A percentile compares a stretch with the other conserved stretches of the same genome.
These are phyloP conservation scores for Fragilaria radians DNA, from an alignment of 108 stramenopile genomes.

Conservation along the genomic window DNA sequence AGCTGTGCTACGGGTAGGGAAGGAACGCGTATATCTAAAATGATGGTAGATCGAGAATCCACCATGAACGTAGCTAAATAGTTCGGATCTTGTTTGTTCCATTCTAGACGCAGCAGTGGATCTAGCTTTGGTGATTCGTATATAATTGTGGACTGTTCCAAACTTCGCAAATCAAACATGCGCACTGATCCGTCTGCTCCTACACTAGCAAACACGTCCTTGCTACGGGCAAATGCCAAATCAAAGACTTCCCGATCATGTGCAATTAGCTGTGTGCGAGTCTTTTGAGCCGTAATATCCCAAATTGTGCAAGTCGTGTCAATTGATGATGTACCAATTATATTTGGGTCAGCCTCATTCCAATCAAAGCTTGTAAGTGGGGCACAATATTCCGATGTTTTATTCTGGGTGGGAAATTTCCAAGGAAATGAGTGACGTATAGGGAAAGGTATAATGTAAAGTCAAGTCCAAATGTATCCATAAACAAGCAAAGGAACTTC, in stretches of 20 bases:
- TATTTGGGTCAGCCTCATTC: constrained; percentile 87
- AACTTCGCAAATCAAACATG: constrained; percentile 91
- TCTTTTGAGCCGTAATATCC: constrained; percentile 83
- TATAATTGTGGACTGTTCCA: constrained; percentile 97
- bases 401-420: constrained; percentile 46
- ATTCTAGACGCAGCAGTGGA: constrained; percentile 90
- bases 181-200: constrained; percentile 97
- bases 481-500: too few relatives aligned
- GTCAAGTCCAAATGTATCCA: too few relatives aligned
- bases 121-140: constrained; percentile 91
- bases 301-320: constrained; percentile 99
- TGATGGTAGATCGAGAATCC: constrained; percentile 78
- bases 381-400: constrained; percentile 95
- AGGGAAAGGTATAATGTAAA: too few relatives aligned
- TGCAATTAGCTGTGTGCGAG: constrained; percentile 96
- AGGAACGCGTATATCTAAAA: constrained; percentile 93
- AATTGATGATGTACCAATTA: constrained; percentile 87
- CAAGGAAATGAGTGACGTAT: background rate
- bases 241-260: constrained; percentile 99
- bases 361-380: constrained; percentile 95
- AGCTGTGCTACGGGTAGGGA: constrained; percentile 67
- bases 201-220: constrained; percentile 94
- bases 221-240: constrained; percentile 88
- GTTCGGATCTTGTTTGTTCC: constrained; percentile 99
- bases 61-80: constrained; percentile 92